Evolutionary conservation across 2,329 filamentous ascomycete species (phyloP), one percentile per base, ranked within the genome.

Genomic region (Cladobotryum protrusum): DNA sequence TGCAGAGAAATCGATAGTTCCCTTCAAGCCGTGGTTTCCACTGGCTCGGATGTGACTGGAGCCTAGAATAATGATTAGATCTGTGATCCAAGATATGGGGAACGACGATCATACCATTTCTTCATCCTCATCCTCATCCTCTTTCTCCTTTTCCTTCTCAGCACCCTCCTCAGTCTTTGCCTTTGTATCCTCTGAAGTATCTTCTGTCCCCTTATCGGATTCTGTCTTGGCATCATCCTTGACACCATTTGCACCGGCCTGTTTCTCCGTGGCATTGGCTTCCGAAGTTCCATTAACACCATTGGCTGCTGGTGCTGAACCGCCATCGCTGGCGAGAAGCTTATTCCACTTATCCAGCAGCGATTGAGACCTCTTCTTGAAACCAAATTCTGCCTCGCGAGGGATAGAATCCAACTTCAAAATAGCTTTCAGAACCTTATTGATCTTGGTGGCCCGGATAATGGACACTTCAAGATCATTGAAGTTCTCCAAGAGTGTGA

Each of bases 401-500:
- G 91, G 91, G 58, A 99, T 95, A 3, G 78, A 78, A 40, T 85
- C 79, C 8, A 99, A 76, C 74, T 96, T 96, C 61, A 96, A 75
- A 57, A 99, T 93, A 4, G 86, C 90, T 73, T 95, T 96, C 50
- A 99, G 78, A 11, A 99, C 92, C 74, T 99, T 99, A 81, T 97
- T 92, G 70, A 99, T 96, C 78, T 97, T 99, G 54, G 93, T 99
- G 13, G 74, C 76, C 56, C 88, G 83, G 61, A 97, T 96, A 60
- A 96, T 93, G 57, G 83, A 83, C 29, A 87, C 89, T 65, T 97
- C 92, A 4, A 97, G 80, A 56, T 95, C 87, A 1, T 81, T 73
- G 67, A 76, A 85, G 7, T 76, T 80, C 71, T 99, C 93, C 5
- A 99, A 80, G 67, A 95, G 89, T 29, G 77, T 79, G 50, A 95